Evolutionary conservation across 805 yeast species (phyloP), one percentile per base, ranked within the genome.

Genomic region (Yamadazyma akitaensis): DNA sequence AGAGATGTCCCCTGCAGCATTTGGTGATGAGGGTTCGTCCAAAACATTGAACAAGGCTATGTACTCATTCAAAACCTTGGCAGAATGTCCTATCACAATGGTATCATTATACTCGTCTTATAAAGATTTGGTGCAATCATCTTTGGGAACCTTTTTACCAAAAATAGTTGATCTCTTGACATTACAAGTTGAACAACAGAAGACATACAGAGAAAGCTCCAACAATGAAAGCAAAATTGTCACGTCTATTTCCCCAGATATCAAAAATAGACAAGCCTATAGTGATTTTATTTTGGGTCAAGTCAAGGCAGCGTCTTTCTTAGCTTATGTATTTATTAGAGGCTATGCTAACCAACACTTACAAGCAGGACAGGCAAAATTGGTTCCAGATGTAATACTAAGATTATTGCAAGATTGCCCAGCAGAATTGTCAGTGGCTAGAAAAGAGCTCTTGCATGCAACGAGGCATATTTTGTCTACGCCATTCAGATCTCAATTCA

Each of bases 11-110:
- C 65, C 64, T 18, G 73, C 83, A 1, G 64, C 76, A 5, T 60
- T 72, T 30, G 62, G 64, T 21, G 73, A 72, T 14, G 70, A 73
- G 12, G 72, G 68, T 28, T 76, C 73, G 7, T 51, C 72, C 2
- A 82, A 81, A 48, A 69, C 76, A 2, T 71, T 90, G 44, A 76
- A 77, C 37, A 79, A 77, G 51, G 85, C 96, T 4, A 78, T 88
- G 77, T 75, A 64, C 53, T 90, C 97, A 1, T 92, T 94, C 75
- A 91, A 90, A 61, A 88, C 92, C 12, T 76, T 94, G 49, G 88
- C 96, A 0, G 99, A 94, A 63, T 91, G 98, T 61, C 99, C 99
- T 9, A 92, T 94, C 34, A 90, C 96, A 3, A 86, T 94, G 84
- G 99, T 94, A 2, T 82, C 96, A 7, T 72, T 95, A 43, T 89